Conservation (phyloP, 805 yeast genomes). For the Yamadazyma olivae region DNA sequence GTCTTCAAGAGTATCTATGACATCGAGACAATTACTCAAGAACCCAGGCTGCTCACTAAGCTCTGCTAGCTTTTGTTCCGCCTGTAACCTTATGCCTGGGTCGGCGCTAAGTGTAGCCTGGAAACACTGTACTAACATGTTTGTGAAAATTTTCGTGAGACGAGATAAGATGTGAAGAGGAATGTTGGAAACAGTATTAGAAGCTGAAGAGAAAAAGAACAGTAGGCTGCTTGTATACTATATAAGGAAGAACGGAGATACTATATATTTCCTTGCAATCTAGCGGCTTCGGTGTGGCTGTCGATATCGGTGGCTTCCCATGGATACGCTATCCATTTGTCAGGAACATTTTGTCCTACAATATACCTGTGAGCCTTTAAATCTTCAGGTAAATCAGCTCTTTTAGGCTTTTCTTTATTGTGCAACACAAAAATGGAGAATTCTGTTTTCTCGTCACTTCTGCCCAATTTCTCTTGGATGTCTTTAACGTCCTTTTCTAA, state of each 20-base stretch:
- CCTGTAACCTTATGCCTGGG: constrained; percentile 1
- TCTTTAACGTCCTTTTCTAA: constrained; percentile 59
- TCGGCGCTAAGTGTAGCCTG: constrained; percentile 2
- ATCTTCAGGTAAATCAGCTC: constrained; percentile 64
- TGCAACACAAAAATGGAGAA: constrained; percentile 80
- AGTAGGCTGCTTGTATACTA: background rate
- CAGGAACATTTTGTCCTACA: constrained; percentile 73
- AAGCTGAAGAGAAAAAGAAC: background rate
- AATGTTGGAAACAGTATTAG: background rate
- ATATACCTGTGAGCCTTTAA: constrained; percentile 62
- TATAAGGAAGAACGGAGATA: no score
- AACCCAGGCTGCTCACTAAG: constrained; percentile 8
- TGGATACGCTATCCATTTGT: constrained; percentile 85
- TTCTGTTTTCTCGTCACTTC: constrained; percentile 56
- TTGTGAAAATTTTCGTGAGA: no score
- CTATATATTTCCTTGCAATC: constrained; percentile 56
- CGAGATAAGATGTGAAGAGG: no score
- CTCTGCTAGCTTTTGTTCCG: constrained; percentile 1
- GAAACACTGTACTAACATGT: constrained; percentile 5
- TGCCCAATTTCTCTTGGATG: constrained; percentile 58
- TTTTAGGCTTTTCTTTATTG: constrained; percentile 79
- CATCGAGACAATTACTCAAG: constrained; percentile 6
- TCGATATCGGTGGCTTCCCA: constrained; percentile 88
- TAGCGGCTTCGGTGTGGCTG: constrained; percentile 64
- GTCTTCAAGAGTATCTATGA: constrained; percentile 7